Base-by-base conservation (phyloP, 2,329 filamentous ascomycete genomes). In the Fusarium tupiense region DNA sequence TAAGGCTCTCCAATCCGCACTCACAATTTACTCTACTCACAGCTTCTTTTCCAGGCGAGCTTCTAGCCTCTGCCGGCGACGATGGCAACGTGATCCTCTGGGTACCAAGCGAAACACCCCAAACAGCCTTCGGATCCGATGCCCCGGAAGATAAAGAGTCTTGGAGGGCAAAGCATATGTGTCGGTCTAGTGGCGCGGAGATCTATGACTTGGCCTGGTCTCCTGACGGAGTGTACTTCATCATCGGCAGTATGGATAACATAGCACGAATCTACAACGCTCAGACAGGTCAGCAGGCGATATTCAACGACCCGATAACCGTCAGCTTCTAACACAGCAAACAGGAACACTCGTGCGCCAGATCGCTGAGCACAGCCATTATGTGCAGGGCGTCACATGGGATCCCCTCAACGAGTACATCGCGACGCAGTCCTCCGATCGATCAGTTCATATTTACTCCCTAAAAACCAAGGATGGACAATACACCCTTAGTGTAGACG, bases 131-230 rank as follows among this genome's bases (percentile, higher is more conserved):
- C 80, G 95, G 95, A 73, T 93, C 95, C 79, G 95, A 98, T 77
- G 91, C 90, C 56, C 88, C 92, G 63, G 96, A 98, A 78, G 96
- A 99, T 82, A 97, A 98, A 83, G 96, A 99, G 84, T 94, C 94
- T 76, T 99, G 96, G 96, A 89, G 96, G 71, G 93, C 96, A 72
- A 98, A 97, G 85, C 94, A 98, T 82, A 98, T 98, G 96, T 98
- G 95, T 83, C 91, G 96, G 71, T 97, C 95, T 52, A 94, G 93
- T 71, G 96, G 95, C 41, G 94, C 95, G 17, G 96, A 99, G 83
- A 98, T 99, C 76, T 99, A 99, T 84, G 96, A 99, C 83, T 86
- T 99, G 65, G 96, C 96, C 58, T 99, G 96, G 97, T 98, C 96
- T 56, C 97, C 97, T n/a, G 96, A 99, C 83, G 95, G 94, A 44